phyloP scores from a whole-genome alignment of 2,329 filamentous ascomycete genomes.

The Trichophyton mentagrophytes region DNA sequence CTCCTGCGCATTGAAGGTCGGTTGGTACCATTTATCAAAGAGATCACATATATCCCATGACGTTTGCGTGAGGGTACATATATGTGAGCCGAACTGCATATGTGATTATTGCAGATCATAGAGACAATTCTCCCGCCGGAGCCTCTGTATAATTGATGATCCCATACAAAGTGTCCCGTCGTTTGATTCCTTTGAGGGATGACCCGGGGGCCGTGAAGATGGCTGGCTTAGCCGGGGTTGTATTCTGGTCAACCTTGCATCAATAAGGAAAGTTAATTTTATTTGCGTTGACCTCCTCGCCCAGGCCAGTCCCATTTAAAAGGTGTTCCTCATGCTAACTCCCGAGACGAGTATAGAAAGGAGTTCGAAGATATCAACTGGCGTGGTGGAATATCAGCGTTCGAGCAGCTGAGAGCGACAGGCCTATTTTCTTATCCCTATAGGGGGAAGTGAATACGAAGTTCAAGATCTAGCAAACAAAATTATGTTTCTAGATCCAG shows the following conservation, averaged over 20 bases:
- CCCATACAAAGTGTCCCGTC: neutral
- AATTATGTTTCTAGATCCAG: neutral
- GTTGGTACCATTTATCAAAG: neutral
- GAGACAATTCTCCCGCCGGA: neutral
- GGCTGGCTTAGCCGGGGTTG: slow-evolving; percentile 13
- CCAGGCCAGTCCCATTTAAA: neutral
- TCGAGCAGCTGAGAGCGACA: neutral
- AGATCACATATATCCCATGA: neutral
- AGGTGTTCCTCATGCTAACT: neutral
- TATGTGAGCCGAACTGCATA: neutral
- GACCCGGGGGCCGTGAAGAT: slow-evolving; percentile 6
- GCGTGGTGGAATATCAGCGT: neutral
- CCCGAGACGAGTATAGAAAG: neutral
- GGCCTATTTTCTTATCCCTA: neutral
- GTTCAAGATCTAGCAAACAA: neutral
- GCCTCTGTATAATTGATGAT: neutral
- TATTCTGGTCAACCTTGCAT: slow-evolving; percentile 24
- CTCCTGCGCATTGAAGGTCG: neutral
- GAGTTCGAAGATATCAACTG: neutral
- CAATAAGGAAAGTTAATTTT: slow-evolving; percentile 3
- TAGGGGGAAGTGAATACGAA: neutral
- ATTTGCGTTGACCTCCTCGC: neutral
- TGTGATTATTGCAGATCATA: neutral
- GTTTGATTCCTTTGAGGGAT: neutral
- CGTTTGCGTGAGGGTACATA: neutral